Evolutionary conservation across 1,284 basidiomycete genomes (phyloP), one percentile per base, ranked within the genome.

Genomic region (Sphagnurus paluster): DNA sequence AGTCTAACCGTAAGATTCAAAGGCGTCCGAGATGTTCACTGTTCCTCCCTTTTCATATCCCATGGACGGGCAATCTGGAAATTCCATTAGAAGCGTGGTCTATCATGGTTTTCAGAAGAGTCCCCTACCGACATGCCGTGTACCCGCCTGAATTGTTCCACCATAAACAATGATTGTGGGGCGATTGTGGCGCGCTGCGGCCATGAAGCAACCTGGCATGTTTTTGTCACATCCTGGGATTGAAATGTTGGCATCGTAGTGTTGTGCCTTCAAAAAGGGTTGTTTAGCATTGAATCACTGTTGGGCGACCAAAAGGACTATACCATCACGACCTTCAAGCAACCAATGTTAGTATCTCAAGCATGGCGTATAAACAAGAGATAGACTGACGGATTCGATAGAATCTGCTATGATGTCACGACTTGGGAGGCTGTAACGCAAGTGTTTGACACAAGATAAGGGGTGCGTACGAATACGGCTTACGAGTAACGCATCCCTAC

Each of bases 341-440:
- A 28, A 20, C 4, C 17, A 25, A n/a, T n/a, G n/a, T 23, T 21
- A 30, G 36, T 38, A 41, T 46, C 39, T 23, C n/a, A 16, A 21
- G 21, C 11, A 13, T n/a, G n/a, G 26, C 20, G 13, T 23, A 28
- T 48, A 9, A 21, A 17, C 36, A 37, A 8, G 14, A 16, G 47
- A 36, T 38, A 43, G 53, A 21, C 78, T 48, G 61, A 90, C 90
- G 28, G 89, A 82, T 72, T 95, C 92, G 50, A 95, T 87, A 25
- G 88, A 90, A 62, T 95, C 93, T 16, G 92, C 93, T 55, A 96
- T 96, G 43, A 96, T 65, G 62, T 96, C 93, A 46, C 93, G 83
- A 68, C 82, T 90, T 16, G 93, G 93, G 20, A 96, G 74, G 37
- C 90, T 93, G 62, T 52, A 59, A 42, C 39, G 33, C 33, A 14